These are phyloP conservation scores for Zygoascus hellenicus DNA, from an alignment of 1,139 yeast species.

Conservation along the genomic window DNA sequence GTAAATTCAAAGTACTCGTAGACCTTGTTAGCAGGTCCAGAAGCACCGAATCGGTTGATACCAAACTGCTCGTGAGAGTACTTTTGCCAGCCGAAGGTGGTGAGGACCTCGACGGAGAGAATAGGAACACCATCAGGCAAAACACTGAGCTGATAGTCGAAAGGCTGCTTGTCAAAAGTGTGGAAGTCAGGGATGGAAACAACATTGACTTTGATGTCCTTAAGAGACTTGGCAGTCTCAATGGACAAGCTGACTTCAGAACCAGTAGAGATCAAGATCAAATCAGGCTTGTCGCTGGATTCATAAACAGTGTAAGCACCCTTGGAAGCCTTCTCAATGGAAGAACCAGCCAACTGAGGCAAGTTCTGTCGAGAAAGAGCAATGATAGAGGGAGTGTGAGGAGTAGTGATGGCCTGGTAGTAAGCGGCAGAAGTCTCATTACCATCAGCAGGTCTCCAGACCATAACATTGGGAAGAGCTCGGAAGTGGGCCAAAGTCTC, in stretches of 20 bases:
- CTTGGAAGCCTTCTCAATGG: conserved; percentile 84
- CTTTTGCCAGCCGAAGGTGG: conserved; percentile 89
- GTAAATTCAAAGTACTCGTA: conserved; percentile 88
- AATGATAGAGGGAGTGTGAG: conserved; percentile 77
- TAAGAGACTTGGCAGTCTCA: conserved; percentile 70
- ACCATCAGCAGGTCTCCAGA: conserved; percentile 99
- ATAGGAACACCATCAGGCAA: conserved; percentile 95
- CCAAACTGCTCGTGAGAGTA: conserved; percentile 98
- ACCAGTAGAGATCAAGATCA: conserved; percentile 87
- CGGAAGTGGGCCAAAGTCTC: conserved; percentile 98
- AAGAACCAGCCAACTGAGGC: conserved; percentile 92
- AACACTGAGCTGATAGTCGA: conserved; percentile 74
- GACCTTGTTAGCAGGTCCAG: conserved; percentile 83
- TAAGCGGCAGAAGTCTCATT: conserved; percentile 98
- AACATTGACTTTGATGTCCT: conserved; percentile 61
- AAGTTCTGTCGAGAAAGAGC: conserved; percentile 97
- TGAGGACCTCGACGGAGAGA: conserved; percentile 89
- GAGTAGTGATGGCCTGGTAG: conserved; percentile 65
- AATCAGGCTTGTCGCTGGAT: conserved; percentile 56
- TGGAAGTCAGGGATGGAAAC: conserved; percentile 92
- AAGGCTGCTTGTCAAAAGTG: conserved; percentile 80
- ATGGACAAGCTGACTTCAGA: conserved; percentile 87
- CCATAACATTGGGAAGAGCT: conserved; percentile 90
- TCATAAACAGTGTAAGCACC: conserved; percentile 82
- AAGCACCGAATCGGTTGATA: conserved; percentile 93